Percentiles rank a stretch among this genome's conserved stretches.
Evolutionary conservation across 2,329 filamentous ascomycete genomes (phyloP).

Genomic region (Fusarium agapanthi): DNA sequence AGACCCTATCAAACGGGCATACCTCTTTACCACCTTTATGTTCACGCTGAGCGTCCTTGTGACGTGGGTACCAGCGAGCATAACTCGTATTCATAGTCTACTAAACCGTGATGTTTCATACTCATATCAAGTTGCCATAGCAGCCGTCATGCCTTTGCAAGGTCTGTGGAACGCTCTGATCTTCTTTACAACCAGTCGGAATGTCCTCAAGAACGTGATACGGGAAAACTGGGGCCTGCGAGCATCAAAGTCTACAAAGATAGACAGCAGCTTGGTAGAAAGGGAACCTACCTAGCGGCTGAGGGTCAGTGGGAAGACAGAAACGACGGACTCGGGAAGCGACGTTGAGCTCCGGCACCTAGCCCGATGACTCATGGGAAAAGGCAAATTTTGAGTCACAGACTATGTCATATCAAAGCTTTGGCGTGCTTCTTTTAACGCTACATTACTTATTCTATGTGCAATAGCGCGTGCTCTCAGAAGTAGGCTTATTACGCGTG

Average conservation of each 20-base stretch:
- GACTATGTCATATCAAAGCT: no score
- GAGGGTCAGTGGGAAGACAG: background rate
- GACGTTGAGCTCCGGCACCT: no score
- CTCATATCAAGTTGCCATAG: background rate
- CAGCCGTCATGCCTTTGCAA: background rate
- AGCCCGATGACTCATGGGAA: no score
- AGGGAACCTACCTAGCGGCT: background rate
- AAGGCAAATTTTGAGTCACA: no score
- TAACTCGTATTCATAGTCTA: background rate
- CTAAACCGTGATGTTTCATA: background rate
- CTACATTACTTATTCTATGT: no score
- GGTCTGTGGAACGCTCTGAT: background rate
- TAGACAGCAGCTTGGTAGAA: background rate
- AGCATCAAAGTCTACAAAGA: background rate
- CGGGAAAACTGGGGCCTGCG: fast-evolving
- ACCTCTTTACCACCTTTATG: background rate
- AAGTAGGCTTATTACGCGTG: no score
- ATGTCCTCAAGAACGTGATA: fast-evolving
- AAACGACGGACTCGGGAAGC: no score
- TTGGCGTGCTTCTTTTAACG: no score
- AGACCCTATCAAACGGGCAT: background rate
- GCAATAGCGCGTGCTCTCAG: no score
- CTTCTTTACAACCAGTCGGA: background rate
- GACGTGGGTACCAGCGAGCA: background rate
- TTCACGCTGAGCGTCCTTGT: background rate